Base-by-base conservation (phyloP, 352 stramenopile genomes). In the Globisporangium carolinianum region DNA sequence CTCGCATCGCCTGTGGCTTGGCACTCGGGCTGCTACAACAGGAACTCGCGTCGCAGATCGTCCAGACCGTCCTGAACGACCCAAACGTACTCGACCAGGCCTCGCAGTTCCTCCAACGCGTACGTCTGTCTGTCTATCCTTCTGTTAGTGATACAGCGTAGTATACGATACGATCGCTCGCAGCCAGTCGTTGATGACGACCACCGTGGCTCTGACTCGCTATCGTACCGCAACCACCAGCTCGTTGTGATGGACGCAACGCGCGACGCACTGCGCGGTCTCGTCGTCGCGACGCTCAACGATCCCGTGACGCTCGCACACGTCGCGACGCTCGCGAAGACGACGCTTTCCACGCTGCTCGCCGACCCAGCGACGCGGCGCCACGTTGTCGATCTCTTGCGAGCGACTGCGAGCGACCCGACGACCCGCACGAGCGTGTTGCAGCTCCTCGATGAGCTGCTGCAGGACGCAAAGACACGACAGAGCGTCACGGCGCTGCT, bases 21-120 rank as follows among this genome's bases (percentile, higher is more conserved):
- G n/a, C 43, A 6, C 3, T 41, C n/a, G 51, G 24, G 36, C 18
- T 51, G 38, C 6, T 45, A 8, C 35, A 10, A 10, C 12, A 73
- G 66, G 71, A 91, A 48, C 58, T 94, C 47, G 83, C 83, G 6
- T 91, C 81, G 7, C 81, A 91, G 71, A 94, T 94, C 65, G 81
- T 94, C 10, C 83, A 94, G 65, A 94, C 83, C 6, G 81, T 94
- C 65, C 69, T 94, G 12, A 91, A 91, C 55, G 83, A 94, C 65
- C 74, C 81, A 17, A 87, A 94, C 48, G 83, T 94, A 53, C 71
- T 94, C 36, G 69, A 90, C 54, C 83, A 94, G 67, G 81, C 83
- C 15, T 86, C 79, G 10, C 65, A 67, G 37, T 94, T 94, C 57
- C 59, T 94, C 57, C 76, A 91, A 50, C 66, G 79, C 39, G 80